Evolutionary conservation across 2,329 filamentous ascomycete genomes (phyloP).

Genomic region (Verticillium albo-atrum): DNA sequence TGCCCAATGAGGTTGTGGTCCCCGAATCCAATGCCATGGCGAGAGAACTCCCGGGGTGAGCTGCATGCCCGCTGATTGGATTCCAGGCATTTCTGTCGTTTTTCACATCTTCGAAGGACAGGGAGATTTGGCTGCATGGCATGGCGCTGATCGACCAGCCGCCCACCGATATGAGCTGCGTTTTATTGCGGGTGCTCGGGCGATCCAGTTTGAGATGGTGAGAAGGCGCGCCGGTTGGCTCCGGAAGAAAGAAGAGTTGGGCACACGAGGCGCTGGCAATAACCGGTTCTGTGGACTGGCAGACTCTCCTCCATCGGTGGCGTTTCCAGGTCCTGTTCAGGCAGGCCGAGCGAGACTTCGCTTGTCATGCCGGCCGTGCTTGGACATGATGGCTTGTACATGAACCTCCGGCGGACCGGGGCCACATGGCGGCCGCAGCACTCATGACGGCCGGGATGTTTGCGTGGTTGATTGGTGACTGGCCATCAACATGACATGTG

Average conservation of each 20-base stretch:
- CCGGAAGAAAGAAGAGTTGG: neutral
- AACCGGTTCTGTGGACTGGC: neutral
- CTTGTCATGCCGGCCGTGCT: neutral
- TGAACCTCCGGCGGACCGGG: neutral
- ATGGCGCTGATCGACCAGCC: neutral
- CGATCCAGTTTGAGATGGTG: neutral
- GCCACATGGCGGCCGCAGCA: neutral
- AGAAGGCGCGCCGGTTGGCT: neutral
- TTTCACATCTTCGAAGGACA: neutral
- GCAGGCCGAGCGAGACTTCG: neutral
- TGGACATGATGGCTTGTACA: neutral
- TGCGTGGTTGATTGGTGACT: neutral
- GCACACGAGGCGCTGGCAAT: neutral
- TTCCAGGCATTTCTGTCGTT: neutral
- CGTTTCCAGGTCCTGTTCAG: neutral
- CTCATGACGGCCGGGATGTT: neutral
- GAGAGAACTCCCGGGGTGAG: neutral
- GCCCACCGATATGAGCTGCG: neutral
- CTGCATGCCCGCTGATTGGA: neutral
- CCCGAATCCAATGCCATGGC: neutral
- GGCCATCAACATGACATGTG: neutral
- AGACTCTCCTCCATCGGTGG: neutral
- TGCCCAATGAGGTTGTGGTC: neutral
- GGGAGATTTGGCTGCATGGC: neutral
- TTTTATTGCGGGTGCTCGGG: neutral